Evolutionary conservation across 2,329 filamentous ascomycete genomes (phyloP).

Genomic region (Fusarium citri): DNA sequence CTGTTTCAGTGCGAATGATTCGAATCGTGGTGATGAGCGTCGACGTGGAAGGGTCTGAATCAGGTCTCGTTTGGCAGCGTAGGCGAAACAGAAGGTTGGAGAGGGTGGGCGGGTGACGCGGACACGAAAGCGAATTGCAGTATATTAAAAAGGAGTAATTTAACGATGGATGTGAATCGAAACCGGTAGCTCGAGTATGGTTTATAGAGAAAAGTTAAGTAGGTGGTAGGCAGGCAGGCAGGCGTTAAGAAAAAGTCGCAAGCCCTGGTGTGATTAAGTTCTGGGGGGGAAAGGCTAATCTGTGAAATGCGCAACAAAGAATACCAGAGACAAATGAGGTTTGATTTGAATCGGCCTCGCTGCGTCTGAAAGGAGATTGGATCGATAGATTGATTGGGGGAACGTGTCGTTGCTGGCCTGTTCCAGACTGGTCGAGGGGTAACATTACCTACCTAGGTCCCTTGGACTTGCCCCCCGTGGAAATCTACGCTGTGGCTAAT

Average conservation of each 20-base stretch:
- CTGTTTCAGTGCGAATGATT: constrained; percentile 7
- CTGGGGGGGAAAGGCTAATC: constrained; percentile 17
- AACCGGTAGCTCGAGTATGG: constrained; percentile 8
- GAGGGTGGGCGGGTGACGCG: constrained; percentile 25
- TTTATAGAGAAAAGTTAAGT: constrained; percentile 17
- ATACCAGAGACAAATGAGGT: constrained; percentile 45
- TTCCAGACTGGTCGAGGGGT: constrained; percentile 31
- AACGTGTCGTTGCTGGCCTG: constrained; percentile 40
- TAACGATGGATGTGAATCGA: constrained; percentile 10
- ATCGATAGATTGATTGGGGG: constrained; percentile 21
- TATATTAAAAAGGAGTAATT: constrained; percentile 31
- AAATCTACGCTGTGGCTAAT: neutral
- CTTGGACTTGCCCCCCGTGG: neutral
- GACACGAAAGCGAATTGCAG: constrained; percentile 31
- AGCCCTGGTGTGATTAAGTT: constrained; percentile 10
- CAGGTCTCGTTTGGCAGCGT: constrained; percentile 31
- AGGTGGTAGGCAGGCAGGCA: neutral
- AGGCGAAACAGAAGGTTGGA: constrained; percentile 12
- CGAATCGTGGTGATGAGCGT: constrained; percentile 13
- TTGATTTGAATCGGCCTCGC: constrained; percentile 34
- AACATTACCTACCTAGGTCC: too few species aligned
- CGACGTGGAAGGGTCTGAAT: constrained; percentile 28
- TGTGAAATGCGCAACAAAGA: constrained; percentile 37
- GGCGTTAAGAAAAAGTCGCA: constrained; percentile 10
- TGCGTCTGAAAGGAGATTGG: constrained; percentile 43